Conservation (phyloP, 78 protist species). For the Speleostelium caveatum region DNA sequence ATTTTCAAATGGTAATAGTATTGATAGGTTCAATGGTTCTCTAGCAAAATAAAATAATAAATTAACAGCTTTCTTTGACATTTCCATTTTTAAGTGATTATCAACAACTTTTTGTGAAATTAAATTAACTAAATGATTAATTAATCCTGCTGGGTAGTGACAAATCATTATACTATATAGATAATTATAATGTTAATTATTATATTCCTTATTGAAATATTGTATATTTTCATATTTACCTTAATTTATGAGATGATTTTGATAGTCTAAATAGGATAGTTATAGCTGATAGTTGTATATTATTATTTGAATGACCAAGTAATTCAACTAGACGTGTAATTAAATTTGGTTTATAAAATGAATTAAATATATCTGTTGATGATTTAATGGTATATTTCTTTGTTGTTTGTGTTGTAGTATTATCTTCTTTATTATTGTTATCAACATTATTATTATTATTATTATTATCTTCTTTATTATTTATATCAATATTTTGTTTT, state of each 20-base stretch:
- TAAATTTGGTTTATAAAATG: not conserved
- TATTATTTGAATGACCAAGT: slow-evolving; percentile 28
- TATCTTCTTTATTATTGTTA: too few relatives aligned
- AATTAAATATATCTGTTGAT: not conserved
- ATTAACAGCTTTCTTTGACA: slow-evolving; percentile 36
- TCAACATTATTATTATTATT: too few relatives aligned
- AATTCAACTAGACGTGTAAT: slow-evolving; percentile 45
- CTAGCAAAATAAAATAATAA: slow-evolving; percentile 35
- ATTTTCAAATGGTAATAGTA: slow-evolving; percentile 33
- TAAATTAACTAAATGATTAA: slow-evolving; percentile 51
- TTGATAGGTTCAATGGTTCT: slow-evolving; percentile 30
- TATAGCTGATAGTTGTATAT: slow-evolving; percentile 23
- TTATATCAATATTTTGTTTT: not conserved
- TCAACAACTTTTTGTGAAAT: slow-evolving; percentile 18
- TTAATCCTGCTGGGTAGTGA: slow-evolving; percentile 37
- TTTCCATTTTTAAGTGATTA: slow-evolving; percentile 24
- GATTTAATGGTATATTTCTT: not conserved
- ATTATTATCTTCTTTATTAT: too few relatives aligned
- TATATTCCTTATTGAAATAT: not conserved
- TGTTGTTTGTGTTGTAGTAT: not conserved
- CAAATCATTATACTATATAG: slow-evolving; percentile 43
- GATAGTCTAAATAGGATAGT: slow-evolving; percentile 13
- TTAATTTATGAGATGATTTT: slow-evolving; percentile 49
- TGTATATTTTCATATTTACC: slow-evolving; percentile 2
- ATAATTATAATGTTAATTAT: not conserved